Evolutionary conservation across 805 yeast genomes (phyloP).

Genomic region (Candida hungchunana): DNA sequence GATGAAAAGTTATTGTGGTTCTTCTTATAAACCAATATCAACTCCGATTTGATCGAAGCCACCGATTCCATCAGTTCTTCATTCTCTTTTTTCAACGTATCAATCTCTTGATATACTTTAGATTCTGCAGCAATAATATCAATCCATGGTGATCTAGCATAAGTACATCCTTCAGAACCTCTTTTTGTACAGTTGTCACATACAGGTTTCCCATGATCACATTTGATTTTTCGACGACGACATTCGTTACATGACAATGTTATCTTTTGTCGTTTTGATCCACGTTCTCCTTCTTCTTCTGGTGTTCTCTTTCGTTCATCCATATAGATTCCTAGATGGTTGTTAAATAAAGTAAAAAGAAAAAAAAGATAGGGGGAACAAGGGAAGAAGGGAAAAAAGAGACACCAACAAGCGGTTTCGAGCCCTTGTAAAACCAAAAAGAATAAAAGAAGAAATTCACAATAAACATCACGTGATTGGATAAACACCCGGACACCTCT

Average conservation of each 20-base stretch:
- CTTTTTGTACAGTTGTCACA: slow-evolving; percentile 19
- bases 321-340: too few relatives aligned
- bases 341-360: too few relatives aligned
- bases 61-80: slow-evolving; percentile 17
- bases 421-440: too few relatives aligned
- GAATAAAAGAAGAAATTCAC: too few relatives aligned
- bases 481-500: slow-evolving; percentile 2
- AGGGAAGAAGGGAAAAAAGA: too few relatives aligned
- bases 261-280: slow-evolving; percentile 18
- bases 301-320: background rate
- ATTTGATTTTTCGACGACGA: slow-evolving; percentile 22
- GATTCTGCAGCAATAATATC: slow-evolving; percentile 20
- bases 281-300: slow-evolving; percentile 4
- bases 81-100: slow-evolving; percentile 18
- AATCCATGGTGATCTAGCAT: slow-evolving; percentile 22
- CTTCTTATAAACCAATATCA: slow-evolving; percentile 13
- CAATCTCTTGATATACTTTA: slow-evolving; percentile 21
- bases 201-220: slow-evolving; percentile 21
- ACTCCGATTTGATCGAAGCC: slow-evolving; percentile 13
- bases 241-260: slow-evolving; percentile 19
- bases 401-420: too few relatives aligned
- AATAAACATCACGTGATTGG: too few relatives aligned
- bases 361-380: too few relatives aligned
- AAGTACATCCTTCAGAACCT: slow-evolving; percentile 14
- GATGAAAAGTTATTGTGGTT: slow-evolving; percentile 11